Evolutionary conservation across 768 basidiomycete species (phyloP).

Genomic region (Russula abietina): DNA sequence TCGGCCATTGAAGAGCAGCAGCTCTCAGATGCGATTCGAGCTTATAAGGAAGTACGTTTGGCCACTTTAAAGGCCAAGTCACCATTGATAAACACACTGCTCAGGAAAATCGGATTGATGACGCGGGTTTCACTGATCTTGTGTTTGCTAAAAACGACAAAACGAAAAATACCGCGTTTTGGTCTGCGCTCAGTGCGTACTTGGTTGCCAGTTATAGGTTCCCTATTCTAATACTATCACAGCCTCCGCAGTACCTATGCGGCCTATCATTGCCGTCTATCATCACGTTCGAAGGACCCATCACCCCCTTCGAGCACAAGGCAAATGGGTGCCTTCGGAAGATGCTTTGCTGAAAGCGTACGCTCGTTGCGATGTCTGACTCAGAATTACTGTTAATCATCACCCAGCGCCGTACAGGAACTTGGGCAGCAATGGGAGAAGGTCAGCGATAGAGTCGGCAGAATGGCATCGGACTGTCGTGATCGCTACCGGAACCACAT

Average conservation of each 20-base stretch:
- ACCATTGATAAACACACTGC: slow-evolving; percentile 14
- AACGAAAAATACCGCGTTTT: slow-evolving; percentile 56
- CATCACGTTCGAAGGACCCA: slow-evolving; percentile 67
- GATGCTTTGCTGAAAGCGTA: slow-evolving; percentile 60
- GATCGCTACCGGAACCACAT: slow-evolving; percentile 85
- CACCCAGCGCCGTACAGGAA: slow-evolving; percentile 55
- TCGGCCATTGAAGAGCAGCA: slow-evolving; percentile 71
- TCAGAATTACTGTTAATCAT: background rate
- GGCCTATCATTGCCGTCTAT: slow-evolving; percentile 79
- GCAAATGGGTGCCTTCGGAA: slow-evolving; percentile 63
- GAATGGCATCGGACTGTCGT: slow-evolving; percentile 75
- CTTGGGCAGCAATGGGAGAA: slow-evolving; percentile 80
- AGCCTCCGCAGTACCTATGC: slow-evolving; percentile 67
- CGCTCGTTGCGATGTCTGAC: slow-evolving; percentile 26
- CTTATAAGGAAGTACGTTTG: slow-evolving; percentile 49
- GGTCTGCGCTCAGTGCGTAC: slow-evolving; percentile 70
- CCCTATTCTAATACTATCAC: background rate
- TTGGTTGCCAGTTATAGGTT: background rate
- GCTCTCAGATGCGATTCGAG: slow-evolving; percentile 56
- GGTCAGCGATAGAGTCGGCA: slow-evolving; percentile 60
- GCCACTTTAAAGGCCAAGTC: background rate
- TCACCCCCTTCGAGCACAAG: slow-evolving; percentile 65
- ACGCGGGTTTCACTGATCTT: slow-evolving; percentile 52
- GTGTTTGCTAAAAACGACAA: slow-evolving; percentile 66
- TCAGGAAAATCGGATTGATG: slow-evolving; percentile 47